Conservation (phyloP, 306 rosid genomes). For the Prunus campanulata region DNA sequence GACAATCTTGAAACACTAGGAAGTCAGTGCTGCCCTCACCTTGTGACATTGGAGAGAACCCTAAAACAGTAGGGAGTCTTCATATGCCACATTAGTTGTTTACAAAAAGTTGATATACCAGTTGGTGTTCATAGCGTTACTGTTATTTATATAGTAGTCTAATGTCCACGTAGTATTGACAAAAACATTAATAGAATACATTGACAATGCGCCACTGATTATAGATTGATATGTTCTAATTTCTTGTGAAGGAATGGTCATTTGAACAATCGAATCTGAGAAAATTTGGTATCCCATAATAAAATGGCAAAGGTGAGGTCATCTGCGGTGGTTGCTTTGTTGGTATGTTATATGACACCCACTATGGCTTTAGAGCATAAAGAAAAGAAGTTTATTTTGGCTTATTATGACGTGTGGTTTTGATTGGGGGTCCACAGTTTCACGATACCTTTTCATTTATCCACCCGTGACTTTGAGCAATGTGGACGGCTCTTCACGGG, state of each 20-base stretch:
- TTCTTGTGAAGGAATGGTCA: too few species aligned
- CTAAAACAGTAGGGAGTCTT: too few species aligned
- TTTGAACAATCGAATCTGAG: neutral
- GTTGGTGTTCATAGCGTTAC: too few species aligned
- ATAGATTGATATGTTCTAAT: too few species aligned
- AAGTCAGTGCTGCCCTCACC: too few species aligned
- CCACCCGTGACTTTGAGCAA: constrained; percentile 13
- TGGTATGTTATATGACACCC: neutral
- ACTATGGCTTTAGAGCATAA: neutral
- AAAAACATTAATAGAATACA: too few species aligned
- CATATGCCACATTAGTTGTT: too few species aligned
- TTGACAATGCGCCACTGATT: too few species aligned
- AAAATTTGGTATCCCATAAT: neutral
- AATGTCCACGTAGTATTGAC: too few species aligned
- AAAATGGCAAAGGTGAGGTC: neutral
- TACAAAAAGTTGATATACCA: too few species aligned
- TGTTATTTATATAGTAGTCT: too few species aligned
- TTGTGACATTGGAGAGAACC: too few species aligned
- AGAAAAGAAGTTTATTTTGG: neutral
- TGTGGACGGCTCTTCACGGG: constrained; percentile 20
- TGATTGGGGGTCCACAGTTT: constrained; percentile 12
- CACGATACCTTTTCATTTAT: neutral
- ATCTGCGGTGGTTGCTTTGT: neutral
- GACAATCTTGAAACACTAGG: neutral
- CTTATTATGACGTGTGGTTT: neutral